Base-by-base conservation (phyloP, 2,329 filamentous ascomycete genomes). In the Venturiaceae sp. region DNA sequence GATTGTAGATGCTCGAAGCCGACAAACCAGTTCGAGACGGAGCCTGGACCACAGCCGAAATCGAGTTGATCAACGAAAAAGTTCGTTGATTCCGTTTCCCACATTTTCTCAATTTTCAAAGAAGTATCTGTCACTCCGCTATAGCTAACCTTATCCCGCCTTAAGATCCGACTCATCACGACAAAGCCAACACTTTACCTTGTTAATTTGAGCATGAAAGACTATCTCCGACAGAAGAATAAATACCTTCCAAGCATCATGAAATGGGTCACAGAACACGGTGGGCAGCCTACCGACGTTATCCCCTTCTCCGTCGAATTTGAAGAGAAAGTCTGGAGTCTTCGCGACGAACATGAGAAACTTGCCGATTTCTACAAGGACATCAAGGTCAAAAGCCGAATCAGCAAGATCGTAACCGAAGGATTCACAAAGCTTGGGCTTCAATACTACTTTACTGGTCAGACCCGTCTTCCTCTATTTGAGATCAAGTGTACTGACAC, bases 141-240 rank as follows among this genome's bases (percentile, higher is more conserved):
- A 16, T 8, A n/a, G 37, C 37, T 39, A 39, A 39, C 37, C 16
- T n/a, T 39, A 39, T n/a, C 37, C 16, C n/a, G 16, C 69, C 73
- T 75, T 39, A 76, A 75, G 67, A 74, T 75, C 23, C 70, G 71
- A 58, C 70, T 77, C 2, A 77, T 77, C 63, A 77, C 74, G 30
- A 77, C 74, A 14, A 77, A 77, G 65, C 74, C 74, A 11, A 65
- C 66, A 50, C 75, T 77, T 62, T 77, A 77, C 64, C 72, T 77
- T 32, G 73, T 77, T 57, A 77, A 77, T 63, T 59, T 77, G 57
- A 74, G 73, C 1, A 75, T 76, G 74, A 76, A 76, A 66, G 75
- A 77, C 61, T 77, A 77, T 65, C 67, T 77, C 28, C 63, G 75
- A 36, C 75, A 76, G 60, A 76, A 77, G 68, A 71, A 71, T 69